Evolutionary conservation across 1,139 yeast genomes (phyloP).

Genomic region (Sugiyamaella paludigena): DNA sequence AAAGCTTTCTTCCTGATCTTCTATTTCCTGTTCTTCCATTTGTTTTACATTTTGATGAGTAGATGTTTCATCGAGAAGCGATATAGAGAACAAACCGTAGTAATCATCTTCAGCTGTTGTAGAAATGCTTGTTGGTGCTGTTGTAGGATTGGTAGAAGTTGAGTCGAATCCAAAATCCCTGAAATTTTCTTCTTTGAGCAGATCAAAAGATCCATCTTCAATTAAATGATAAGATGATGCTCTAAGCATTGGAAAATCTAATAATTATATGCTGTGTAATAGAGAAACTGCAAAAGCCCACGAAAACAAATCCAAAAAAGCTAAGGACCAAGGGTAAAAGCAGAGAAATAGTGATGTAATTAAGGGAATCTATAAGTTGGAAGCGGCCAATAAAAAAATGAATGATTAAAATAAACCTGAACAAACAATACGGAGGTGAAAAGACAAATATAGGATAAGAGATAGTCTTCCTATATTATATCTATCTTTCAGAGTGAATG

Average conservation of each 20-base stretch:
- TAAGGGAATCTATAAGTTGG: no score
- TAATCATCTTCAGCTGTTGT: constrained; percentile 3
- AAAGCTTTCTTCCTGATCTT: background rate
- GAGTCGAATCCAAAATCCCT: constrained; percentile 1
- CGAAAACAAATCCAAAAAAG: background rate
- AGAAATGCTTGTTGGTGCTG: no score
- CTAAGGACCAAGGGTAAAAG: background rate
- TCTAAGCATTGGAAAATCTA: background rate
- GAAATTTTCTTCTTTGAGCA: background rate
- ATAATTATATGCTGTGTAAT: background rate
- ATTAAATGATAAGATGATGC: constrained; percentile 4
- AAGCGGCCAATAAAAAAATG: no score
- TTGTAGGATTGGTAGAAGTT: background rate
- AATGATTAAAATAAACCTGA: no score
- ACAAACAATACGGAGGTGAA: no score
- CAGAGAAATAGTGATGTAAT: background rate
- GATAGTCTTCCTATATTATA: no score
- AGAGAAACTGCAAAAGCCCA: background rate
- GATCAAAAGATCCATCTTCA: constrained; percentile 2
- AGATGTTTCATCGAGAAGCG: background rate
- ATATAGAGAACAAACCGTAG: background rate
- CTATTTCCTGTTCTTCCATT: background rate
- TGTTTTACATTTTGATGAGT: background rate
- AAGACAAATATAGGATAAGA: no score
- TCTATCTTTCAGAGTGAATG: no score